phyloP scores from a whole-genome alignment of 2,329 filamentous ascomycete species.

The Aquanectria penicillioides region DNA sequence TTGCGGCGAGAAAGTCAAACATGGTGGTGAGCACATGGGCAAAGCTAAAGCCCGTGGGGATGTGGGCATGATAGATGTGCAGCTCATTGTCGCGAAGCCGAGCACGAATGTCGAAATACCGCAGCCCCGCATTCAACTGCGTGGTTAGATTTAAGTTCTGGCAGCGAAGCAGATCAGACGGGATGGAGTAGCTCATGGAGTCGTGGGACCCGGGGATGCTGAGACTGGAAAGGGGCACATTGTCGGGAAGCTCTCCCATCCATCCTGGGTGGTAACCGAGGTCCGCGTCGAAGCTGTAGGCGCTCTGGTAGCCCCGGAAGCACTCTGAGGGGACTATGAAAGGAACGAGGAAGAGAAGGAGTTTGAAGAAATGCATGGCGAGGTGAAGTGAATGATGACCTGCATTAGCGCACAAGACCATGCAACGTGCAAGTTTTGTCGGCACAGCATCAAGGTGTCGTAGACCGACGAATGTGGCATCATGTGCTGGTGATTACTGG shows the following conservation, averaged over 20 bases:
- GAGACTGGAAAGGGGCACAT: conserved; percentile 52
- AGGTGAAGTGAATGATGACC: too few species aligned
- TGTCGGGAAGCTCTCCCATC: conserved; percentile 57
- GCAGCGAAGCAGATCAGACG: conserved; percentile 52
- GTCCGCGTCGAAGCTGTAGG: conserved; percentile 56
- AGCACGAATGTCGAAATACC: conserved; percentile 61
- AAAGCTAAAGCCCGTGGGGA: conserved; percentile 57
- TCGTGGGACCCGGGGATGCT: conserved; percentile 65
- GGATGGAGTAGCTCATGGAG: conserved; percentile 59
- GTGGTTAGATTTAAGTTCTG: conserved; percentile 57
- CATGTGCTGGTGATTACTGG: too few species aligned
- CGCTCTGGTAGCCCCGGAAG: conserved; percentile 43
- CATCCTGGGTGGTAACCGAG: conserved; percentile 47
- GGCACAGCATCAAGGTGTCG: too few species aligned
- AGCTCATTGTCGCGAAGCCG: conserved; percentile 54
- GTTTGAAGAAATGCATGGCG: conserved; percentile 38
- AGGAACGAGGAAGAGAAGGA: conserved; percentile 41
- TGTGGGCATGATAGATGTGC: conserved; percentile 58
- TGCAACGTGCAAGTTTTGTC: too few species aligned
- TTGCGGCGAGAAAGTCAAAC: conserved; percentile 55
- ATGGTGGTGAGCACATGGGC: conserved; percentile 55
- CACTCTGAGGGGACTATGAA: conserved; percentile 41
- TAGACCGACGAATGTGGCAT: too few species aligned
- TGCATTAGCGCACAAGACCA: too few species aligned
- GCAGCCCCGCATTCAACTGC: conserved; percentile 58